phyloP scores from a whole-genome alignment of 208 protist genomes.

The Trypanosoma avium region DNA sequence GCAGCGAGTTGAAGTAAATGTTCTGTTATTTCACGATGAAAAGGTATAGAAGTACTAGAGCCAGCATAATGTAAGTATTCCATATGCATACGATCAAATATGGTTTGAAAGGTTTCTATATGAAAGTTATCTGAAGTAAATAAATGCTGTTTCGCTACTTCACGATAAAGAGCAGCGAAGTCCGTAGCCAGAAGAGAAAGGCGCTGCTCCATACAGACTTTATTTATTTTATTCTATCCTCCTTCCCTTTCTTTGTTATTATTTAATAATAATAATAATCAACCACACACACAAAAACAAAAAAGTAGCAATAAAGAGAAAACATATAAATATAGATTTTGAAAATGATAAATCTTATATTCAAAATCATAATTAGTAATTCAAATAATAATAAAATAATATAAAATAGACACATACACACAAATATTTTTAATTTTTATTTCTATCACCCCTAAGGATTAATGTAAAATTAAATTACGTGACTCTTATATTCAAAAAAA shows the following conservation, averaged over 20 bases:
- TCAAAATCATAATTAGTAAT: no score
- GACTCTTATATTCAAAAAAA: no score
- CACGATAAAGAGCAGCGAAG: slow-evolving; percentile 49
- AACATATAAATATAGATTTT: no score
- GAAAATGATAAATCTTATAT: no score
- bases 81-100: slow-evolving; percentile 49
- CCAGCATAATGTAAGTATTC: slow-evolving; percentile 81
- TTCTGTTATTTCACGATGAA: slow-evolving; percentile 37
- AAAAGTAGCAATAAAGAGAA: no score
- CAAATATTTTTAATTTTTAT: no score
- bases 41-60: slow-evolving; percentile 42
- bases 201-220: slow-evolving; percentile 11
- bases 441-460: no score
- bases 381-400: no score
- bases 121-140: slow-evolving; percentile 25
- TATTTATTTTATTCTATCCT: slow-evolving; percentile 9
- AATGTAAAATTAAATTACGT: no score
- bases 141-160: slow-evolving; percentile 14
- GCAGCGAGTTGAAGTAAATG: slow-evolving; percentile 64
- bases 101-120: slow-evolving; percentile 42
- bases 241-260: slow-evolving; percentile 4
- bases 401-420: no score
- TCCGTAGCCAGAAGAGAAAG: slow-evolving; percentile 54
- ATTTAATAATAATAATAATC: no score
- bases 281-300: no score